Evolutionary conservation across 1,284 basidiomycete species (phyloP), one percentile per base, ranked within the genome.

Genomic region (Cystobasidiaceae sp.): DNA sequence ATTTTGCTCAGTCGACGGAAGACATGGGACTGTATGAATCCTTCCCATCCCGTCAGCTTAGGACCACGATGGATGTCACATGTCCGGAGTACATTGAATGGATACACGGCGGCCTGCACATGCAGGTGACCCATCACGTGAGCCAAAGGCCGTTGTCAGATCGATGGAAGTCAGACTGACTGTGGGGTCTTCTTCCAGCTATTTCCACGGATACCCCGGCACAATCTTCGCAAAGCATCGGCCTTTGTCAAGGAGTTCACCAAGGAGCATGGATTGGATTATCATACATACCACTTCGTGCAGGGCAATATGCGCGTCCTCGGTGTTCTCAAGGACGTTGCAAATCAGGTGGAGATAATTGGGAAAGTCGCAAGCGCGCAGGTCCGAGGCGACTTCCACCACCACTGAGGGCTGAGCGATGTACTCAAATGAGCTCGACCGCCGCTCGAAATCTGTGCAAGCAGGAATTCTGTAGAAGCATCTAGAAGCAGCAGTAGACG

Each of bases 61-160:
- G 94, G 54, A 98, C 96, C 7, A 97, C 96, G 0, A 90, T 91
- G 69, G 96, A 98, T 77, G 92, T 98, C 39, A 84, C 89, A 67
- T 97, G 93, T 77, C 85, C 87, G 0, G 81, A 86, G 2, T 84
- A 84, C 48, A 82, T 97, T 70, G 89, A 85, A 69, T 97, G 93
- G 74, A 78, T 97, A 30, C 94, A 98, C 75, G 94, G 94, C 28
- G 94, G 91, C 2, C 84, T 84, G 25, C 92, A 98, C 73, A 85
- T 97, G 50, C 94, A 98, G 78, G 92, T 97, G 41, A 92, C 94
- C 4, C 94, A 98, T 75, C 96, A 97, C 77, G 61, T 64, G 27
- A 45, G 61, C 46, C 15, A 44, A 30, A 27, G 25, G 44, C 41
- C n/a, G 25, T n/a, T n/a, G n/a, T n/a, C n/a, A n/a, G n/a, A n/a